Evolutionary conservation across 192 early-diverging fungal genomes (phyloP).

Genomic region (Rhizoclosmatium globosum): DNA sequence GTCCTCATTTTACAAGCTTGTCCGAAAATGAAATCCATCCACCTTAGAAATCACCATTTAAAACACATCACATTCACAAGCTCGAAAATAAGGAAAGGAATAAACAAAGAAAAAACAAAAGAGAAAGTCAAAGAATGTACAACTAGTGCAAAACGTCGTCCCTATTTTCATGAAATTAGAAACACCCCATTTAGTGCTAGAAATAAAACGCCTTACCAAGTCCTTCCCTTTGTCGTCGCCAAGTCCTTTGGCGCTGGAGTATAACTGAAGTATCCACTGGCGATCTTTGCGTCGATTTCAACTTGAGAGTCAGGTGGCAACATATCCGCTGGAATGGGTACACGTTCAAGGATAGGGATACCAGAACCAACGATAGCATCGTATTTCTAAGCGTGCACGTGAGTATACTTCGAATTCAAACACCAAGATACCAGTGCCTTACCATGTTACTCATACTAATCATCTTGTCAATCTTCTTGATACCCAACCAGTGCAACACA

Average conservation of each 20-base stretch:
- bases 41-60: too few relatives aligned
- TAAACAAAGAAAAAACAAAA: too few relatives aligned
- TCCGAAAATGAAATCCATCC: too few relatives aligned
- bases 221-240: constrained; percentile 72
- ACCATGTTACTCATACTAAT: constrained; percentile 68
- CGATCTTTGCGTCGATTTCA: constrained; percentile 97
- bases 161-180: not conserved
- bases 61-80: too few relatives aligned
- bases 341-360: constrained; percentile 87
- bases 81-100: too few relatives aligned
- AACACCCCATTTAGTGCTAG: not conserved
- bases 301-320: constrained; percentile 91
- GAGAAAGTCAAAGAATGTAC: too few relatives aligned
- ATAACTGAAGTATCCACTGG: constrained; percentile 89
- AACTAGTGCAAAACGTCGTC: too few relatives aligned
- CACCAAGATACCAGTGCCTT: constrained; percentile 11
- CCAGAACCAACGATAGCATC: constrained; percentile 89
- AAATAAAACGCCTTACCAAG: constrained; percentile 16
- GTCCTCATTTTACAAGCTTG: too few relatives aligned
- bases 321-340: constrained; percentile 87
- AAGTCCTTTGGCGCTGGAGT: constrained; percentile 69
- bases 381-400: constrained; percentile 72
- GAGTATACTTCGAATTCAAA: constrained; percentile 37
- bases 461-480: constrained; percentile 92
- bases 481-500: constrained; percentile 94